Base-by-base conservation (phyloP, 1,139 yeast genomes). In the Nadsonia commutata region DNA sequence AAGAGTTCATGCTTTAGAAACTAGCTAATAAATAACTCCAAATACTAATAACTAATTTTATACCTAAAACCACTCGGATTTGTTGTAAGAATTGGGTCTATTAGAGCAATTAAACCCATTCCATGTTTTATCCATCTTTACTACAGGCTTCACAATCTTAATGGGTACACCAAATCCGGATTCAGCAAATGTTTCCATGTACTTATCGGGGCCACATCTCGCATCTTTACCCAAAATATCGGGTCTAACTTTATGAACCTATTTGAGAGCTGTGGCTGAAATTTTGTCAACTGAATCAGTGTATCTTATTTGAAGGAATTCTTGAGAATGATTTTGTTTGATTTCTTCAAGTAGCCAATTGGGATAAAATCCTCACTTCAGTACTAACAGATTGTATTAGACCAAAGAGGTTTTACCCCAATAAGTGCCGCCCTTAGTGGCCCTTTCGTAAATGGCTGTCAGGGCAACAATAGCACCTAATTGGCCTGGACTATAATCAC, bases 401-500 rank as follows among this genome's bases (percentile, higher is more conserved):
- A 57, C 55, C 18, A 62, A 50, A 5, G 64, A 59, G n/a, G 63
- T 55, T 37, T 54, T 54, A 43, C 59, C 54, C 61, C 63, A 59
- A 48, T 62, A 62, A 36, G 59, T 53, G 4, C 66, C 66, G n/a
- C 66, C 66, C 18, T 46, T 16, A n/a, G 47, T 48, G 19, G 60
- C 56, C 36, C 66, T 51, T 43, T 57, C 50, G 44, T 56, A 54
- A 11, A 62, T 46, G 6, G 60, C 65, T 39, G 51, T 47, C 41
- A 62, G 48, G 20, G 60, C 57, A 17, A 62, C 61, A 48, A 58
- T 57, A 7, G 63, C 63, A 23, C 59, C 66, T 50, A 60, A 51
- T 48, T 63, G 60, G 3, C 65, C 66, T 22, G 63, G 58, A 19
- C 64, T 64, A 45, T 61, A 62, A 47, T 62, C 66, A 47, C 62